Percentiles rank a stretch among this genome's conserved stretches.
Conservation (phyloP, 306 rosid genomes). For the Herpetospermum pedunculosum region DNA sequence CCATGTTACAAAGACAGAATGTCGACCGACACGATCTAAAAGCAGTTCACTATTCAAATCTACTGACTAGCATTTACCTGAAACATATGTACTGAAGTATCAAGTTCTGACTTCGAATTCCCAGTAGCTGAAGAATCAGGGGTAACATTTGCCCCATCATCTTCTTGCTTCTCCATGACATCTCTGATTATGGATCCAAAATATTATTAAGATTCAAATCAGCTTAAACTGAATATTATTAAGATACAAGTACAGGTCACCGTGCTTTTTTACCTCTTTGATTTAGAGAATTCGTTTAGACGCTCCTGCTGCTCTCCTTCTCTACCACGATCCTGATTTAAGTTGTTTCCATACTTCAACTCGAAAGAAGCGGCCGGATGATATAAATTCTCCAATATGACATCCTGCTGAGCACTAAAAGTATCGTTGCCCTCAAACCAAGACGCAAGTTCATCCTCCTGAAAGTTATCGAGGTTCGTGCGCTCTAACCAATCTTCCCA, state of each 20-base stretch:
- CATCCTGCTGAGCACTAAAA: slow-evolving; percentile 31
- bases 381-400: slow-evolving; percentile 26
- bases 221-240: neutral
- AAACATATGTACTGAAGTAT: slow-evolving; percentile 40
- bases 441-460: slow-evolving; percentile 44
- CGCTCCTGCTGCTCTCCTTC: slow-evolving; percentile 22
- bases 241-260: neutral
- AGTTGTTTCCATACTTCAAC: slow-evolving; percentile 12
- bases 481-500: slow-evolving; percentile 78
- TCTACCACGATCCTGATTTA: slow-evolving; percentile 12
- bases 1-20: neutral
- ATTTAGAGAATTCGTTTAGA: slow-evolving; percentile 25
- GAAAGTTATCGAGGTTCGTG: slow-evolving; percentile 33
- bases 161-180: slow-evolving; percentile 28
- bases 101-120: slow-evolving; percentile 47
- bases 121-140: slow-evolving; percentile 65
- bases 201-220: slow-evolving; percentile 10
- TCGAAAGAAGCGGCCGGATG: slow-evolving; percentile 20
- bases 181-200: slow-evolving; percentile 27
- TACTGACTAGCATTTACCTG: slow-evolving; percentile 38
- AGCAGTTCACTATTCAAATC: neutral
- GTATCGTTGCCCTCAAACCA: slow-evolving; percentile 50
- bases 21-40: neutral
- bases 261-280: slow-evolving; percentile 32
- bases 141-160: slow-evolving; percentile 51